Conservation (phyloP, 2,329 filamentous ascomycete genomes). For the Verticillium longisporum region DNA sequence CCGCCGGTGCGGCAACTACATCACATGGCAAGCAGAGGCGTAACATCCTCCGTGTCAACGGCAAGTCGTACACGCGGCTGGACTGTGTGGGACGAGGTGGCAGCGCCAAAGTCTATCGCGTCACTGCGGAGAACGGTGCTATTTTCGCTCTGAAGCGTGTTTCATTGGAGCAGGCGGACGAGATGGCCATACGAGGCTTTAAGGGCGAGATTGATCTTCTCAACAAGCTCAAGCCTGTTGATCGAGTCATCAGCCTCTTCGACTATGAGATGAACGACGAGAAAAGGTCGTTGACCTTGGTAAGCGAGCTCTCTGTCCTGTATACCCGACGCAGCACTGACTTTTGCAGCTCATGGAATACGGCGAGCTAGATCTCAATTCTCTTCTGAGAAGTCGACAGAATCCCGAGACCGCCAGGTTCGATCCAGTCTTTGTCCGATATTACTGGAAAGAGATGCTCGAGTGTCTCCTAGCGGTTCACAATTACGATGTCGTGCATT, state of each 20-base stretch:
- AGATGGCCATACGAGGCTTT: constrained; percentile 74
- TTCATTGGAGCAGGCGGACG: constrained; percentile 83
- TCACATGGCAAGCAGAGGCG: constrained; percentile 68
- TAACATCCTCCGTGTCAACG: constrained; percentile 81
- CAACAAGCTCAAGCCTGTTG: constrained; percentile 72
- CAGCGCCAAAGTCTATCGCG: constrained; percentile 89
- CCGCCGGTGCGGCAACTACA: constrained; percentile 71
- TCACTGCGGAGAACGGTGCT: constrained; percentile 94
- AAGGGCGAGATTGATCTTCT: constrained; percentile 94
- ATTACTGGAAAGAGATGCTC: constrained; percentile 99
- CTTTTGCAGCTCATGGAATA: constrained; percentile 79
- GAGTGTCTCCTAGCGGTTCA: constrained; percentile 90
- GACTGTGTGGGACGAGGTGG: constrained; percentile 89
- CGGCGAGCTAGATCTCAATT: constrained; percentile 88
- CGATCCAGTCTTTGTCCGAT: constrained; percentile 87
- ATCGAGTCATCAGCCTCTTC: constrained; percentile 82
- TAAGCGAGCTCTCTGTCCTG: constrained; percentile 34
- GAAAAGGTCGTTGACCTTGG: constrained; percentile 77
- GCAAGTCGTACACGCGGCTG: constrained; percentile 81
- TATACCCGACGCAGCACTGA: neutral
- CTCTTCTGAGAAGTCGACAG: constrained; percentile 67
- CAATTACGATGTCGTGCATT: constrained; percentile 87
- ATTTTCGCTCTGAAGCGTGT: constrained; percentile 93
- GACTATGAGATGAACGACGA: constrained; percentile 93
- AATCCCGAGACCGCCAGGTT: constrained; percentile 68